Evolutionary conservation across 345 rosid genomes (phyloP).

Genomic region (Eucalyptus cloeziana): DNA sequence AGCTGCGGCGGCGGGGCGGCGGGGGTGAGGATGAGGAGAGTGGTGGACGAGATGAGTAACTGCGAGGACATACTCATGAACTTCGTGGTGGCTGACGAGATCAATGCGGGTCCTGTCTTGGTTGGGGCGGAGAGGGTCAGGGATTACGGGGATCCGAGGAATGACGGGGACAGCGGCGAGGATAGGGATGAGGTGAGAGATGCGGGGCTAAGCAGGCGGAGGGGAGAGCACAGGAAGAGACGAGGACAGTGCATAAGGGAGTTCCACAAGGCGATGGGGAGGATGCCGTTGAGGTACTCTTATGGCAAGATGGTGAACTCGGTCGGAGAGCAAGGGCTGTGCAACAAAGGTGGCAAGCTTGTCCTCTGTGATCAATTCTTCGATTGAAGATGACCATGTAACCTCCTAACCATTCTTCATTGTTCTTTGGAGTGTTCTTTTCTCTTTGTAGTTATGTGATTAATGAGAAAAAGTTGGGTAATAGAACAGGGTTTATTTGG

Average conservation of each 20-base stretch:
- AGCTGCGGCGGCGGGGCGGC: neutral
- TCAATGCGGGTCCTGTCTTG: neutral
- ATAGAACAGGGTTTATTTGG: neutral
- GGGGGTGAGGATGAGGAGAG: neutral
- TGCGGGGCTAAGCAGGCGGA: constrained; percentile 1
- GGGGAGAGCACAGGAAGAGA: constrained; percentile 6
- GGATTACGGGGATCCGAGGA: constrained; percentile 7
- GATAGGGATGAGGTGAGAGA: neutral
- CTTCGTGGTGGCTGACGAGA: constrained; percentile 2
- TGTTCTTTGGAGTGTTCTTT: neutral
- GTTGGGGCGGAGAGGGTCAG: constrained; percentile 5
- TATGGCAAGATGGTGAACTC: neutral
- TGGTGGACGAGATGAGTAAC: constrained; percentile 1
- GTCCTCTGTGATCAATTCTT: constrained; percentile 1
- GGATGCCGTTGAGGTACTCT: constrained; percentile 8
- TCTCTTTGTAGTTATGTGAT: neutral
- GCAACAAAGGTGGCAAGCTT: constrained; percentile 1
- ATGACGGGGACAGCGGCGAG: neutral
- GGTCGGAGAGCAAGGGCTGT: constrained; percentile 4
- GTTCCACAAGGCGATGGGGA: constrained; percentile 2
- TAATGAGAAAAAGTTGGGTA: neutral
- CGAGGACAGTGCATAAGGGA: constrained; percentile 1
- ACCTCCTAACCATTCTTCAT: neutral
- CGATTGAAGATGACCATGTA: neutral
- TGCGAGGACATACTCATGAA: constrained; percentile 13